Conservation (phyloP, 345 rosid species). For the Gossypium mustelinum region DNA sequence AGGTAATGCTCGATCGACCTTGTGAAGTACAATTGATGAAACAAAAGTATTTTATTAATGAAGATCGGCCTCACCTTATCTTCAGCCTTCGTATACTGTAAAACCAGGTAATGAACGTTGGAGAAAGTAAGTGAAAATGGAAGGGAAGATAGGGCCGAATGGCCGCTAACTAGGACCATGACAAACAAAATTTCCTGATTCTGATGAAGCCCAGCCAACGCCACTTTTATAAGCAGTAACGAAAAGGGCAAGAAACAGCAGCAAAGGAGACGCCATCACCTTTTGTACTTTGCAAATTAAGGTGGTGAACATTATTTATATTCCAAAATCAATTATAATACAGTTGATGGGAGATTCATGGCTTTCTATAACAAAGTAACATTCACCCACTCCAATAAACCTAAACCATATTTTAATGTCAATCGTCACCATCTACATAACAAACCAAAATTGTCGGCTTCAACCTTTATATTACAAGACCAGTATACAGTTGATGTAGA, state of each 20-base stretch:
- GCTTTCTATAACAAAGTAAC: too few relatives aligned
- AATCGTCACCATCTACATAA: too few relatives aligned
- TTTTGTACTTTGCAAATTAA: too few relatives aligned
- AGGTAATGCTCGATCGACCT: not conserved
- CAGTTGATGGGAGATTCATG: not conserved
- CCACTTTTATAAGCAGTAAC: not conserved
- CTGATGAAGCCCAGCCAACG: not conserved
- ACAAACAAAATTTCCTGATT: not conserved
- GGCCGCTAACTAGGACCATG: not conserved
- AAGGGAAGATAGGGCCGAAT: not conserved
- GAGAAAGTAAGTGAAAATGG: not conserved
- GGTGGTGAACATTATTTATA: too few relatives aligned
- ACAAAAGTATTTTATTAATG: not conserved
- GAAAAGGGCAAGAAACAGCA: not conserved
- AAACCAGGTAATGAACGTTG: not conserved
- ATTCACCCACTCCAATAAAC: too few relatives aligned
- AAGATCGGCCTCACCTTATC: not conserved
- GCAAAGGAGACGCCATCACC: too few relatives aligned
- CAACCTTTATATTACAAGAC: too few relatives aligned
- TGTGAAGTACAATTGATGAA: not conserved
- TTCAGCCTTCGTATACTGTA: not conserved
- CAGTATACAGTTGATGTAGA: too few relatives aligned
- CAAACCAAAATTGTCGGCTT: too few relatives aligned
- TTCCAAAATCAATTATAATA: too few relatives aligned
- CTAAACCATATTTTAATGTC: too few relatives aligned